These are phyloP conservation scores for Pichia pseudocactophila DNA, from an alignment of 805 yeast genomes.

Conservation along the genomic window DNA sequence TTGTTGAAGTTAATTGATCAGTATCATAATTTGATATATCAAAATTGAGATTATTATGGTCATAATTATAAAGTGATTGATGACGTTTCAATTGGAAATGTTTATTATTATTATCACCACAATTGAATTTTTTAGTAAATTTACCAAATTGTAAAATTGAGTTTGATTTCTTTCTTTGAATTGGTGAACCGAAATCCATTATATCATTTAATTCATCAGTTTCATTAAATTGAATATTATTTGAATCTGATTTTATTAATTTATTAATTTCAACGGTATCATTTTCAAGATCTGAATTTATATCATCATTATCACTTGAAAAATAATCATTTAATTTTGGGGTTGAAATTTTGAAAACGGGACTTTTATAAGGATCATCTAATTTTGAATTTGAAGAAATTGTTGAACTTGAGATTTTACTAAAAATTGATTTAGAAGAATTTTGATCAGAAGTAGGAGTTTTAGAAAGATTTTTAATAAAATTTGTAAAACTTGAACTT, in stretches of 20 bases:
- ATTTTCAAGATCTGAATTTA: background rate
- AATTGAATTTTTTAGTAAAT: no score
- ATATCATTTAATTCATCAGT: conserved; percentile 1
- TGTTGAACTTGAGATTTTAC: background rate
- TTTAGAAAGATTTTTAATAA: conserved; percentile 1
- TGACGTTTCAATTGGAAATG: conserved; percentile 21
- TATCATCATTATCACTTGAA: conserved; percentile 5
- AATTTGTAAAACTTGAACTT: conserved; percentile 1
- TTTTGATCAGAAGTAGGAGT: conserved; percentile 5
- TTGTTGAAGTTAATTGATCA: conserved; percentile 20
- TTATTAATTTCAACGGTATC: conserved; percentile 11
- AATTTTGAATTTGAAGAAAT: background rate
- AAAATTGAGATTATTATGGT: background rate
- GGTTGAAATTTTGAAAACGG: conserved; percentile 2
- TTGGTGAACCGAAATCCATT: conserved; percentile 30
- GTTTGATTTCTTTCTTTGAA: conserved; percentile 24
- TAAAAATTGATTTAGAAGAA: background rate
- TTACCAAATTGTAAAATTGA: conserved; percentile 4
- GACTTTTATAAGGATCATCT: background rate
- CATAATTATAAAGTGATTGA: conserved; percentile 16
- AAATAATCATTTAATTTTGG: conserved; percentile 1
- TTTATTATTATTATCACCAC: conserved; percentile 13
- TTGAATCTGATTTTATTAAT: no score
- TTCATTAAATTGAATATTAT: conserved; percentile 1
- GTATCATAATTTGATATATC: conserved; percentile 12